Evolutionary conservation across 331 rosid genomes (phyloP), one percentile per base, ranked within the genome.

Genomic region (Cydonia oblonga): DNA sequence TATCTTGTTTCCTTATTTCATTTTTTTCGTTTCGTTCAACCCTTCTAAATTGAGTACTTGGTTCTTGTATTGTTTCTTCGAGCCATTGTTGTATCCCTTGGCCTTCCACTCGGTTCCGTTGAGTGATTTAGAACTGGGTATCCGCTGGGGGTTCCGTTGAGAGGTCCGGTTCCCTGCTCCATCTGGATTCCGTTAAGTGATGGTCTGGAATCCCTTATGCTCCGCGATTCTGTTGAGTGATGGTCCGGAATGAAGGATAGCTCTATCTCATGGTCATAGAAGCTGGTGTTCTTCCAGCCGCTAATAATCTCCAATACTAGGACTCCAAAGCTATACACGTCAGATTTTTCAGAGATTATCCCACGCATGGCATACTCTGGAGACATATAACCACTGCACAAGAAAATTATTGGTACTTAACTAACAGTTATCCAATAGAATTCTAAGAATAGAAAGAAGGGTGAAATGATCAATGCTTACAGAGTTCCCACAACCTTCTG

Each of bases 361-460:
- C 84, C 84, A 4, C 76, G 64, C 79, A 80, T 80, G 16, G 80
- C 87, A 42, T 83, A 83, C 23, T 80, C 84, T 0, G 80, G 82
- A 59, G 87, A 76, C 32, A 58, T 24, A 24, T 80, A 80, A 57
- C 84, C 84, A 3, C 87, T 83, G 73, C 65, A 12, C 26, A 11
- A 3, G 11, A 6, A 28, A 29, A 28, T 35, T 19, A 11, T 29
- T 29, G 62, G 15, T 14, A 2, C 12, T 10, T 18, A 26, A 26
- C 18, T 66, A 2, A 56, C 28, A 56, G 7, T 56, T 20, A 10
- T 23, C 9, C 29, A 13, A 8, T 24, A 2, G 3, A 12, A 56
- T 56, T 56, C 1, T 10, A 12, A 38, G 20, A 38, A 7, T 10
- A 22, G 53, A 32, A 19, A 19, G 52, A 15, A 15, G 10, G 38